phyloP scores from a whole-genome alignment of 176 grass and related monocot genomes.

The Oropetium thomaeum region DNA sequence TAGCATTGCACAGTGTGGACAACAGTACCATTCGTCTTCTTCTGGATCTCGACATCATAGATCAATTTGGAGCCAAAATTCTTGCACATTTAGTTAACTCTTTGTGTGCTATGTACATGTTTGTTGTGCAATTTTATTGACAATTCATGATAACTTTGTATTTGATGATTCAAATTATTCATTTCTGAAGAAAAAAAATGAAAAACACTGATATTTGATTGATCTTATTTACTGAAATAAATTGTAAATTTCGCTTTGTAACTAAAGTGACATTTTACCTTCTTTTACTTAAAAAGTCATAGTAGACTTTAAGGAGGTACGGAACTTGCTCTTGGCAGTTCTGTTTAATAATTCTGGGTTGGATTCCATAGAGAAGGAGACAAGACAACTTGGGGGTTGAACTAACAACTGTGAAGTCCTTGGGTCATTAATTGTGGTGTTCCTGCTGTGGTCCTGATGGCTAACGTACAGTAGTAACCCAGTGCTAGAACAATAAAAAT shows the following conservation, averaged over 20 bases:
- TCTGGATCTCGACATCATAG: no score
- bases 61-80: no score
- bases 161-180: background rate
- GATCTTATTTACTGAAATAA: background rate
- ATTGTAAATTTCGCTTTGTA: background rate
- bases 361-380: slow-evolving; percentile 39
- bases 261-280: slow-evolving; percentile 11
- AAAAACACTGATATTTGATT: background rate
- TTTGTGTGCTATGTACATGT: no score
- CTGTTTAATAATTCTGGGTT: slow-evolving; percentile 52
- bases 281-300: slow-evolving; percentile 4
- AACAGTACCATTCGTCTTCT: no score
- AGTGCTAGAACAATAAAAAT: slow-evolving; percentile 18
- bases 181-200: background rate
- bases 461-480: slow-evolving; percentile 19
- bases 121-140: background rate
- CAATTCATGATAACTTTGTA: background rate
- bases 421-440: slow-evolving; percentile 60
- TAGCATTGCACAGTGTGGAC: no score
- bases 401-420: slow-evolving; percentile 71
- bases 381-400: slow-evolving; percentile 50
- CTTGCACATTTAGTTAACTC: no score
- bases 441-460: slow-evolving; percentile 42
- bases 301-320: slow-evolving; percentile 6
- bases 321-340: slow-evolving; percentile 32